Evolutionary conservation across 2,329 filamentous ascomycete genomes (phyloP), one percentile per base, ranked within the genome.

Genomic region (Alternaria sp.): DNA sequence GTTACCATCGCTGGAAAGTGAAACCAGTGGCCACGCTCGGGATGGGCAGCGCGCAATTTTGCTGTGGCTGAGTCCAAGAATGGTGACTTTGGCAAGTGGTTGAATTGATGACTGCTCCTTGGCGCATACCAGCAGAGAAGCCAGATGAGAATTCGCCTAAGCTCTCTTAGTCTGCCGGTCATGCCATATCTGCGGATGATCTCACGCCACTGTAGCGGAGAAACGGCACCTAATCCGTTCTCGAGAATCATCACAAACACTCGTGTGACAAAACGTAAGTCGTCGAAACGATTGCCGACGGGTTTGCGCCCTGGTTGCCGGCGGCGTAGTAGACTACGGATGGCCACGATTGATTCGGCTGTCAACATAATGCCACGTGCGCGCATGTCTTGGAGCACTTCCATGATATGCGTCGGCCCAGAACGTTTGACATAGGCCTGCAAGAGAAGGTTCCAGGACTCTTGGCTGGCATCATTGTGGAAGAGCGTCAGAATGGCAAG

Each of bases 181-280:
- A 87, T 89, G 4, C 88, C 88, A 46, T 86, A 82, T 28, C 87
- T 83, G 46, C 85, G 85, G 42, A 90, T 69, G 9, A 88, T 78
- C 69, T 89, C 87, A 47, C 78, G 75, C 88, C 88, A 91, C 16
- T 79, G 69, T 26, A 64, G 74, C 3, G 80, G 75, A 22, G 77
- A 78, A 24, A 86, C 77, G 56, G 75, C 64, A 55, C 76, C 66
- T 38, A 74, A 76, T 18, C 81, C 82, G 39, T 74, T 77, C 61
- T 81, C 75, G 51, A 86, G 79, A 42, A 85, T 77, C 47, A 78
- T 76, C 55, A 84, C 80, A 32, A 84, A 77, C 20, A 85, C 73
- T 30, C 81, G 82, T 4, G 83, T 77, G 47, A 85, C 75, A 68
- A 86, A 79, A 12, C 78, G 73, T 6, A 82, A 59, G 26, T 81